Percentiles rank a stretch among this genome's conserved stretches.
Conservation (phyloP, 305 asterid species). For the Solanum aculeatissimum region DNA sequence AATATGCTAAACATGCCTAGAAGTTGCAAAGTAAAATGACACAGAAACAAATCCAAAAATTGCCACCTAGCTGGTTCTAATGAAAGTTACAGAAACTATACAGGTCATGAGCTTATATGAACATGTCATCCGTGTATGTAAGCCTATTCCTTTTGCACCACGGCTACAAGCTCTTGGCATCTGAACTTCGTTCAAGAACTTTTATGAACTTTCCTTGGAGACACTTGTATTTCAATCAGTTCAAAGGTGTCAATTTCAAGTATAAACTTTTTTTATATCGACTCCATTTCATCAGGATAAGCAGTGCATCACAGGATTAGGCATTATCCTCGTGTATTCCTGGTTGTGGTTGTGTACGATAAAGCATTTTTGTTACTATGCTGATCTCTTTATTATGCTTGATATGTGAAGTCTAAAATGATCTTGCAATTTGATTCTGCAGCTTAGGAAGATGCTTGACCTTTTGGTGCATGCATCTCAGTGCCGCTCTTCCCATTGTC, state of each 20-base stretch:
- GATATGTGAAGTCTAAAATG: conserved; percentile 6
- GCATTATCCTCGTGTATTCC: not conserved
- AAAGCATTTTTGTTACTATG: not conserved
- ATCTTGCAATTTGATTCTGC: conserved; percentile 22
- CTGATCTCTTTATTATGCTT: not conserved
- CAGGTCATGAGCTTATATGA: not conserved
- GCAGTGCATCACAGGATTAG: not conserved
- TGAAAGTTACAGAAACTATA: not conserved
- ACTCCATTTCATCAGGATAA: not conserved
- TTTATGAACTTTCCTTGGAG: not conserved
- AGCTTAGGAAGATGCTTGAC: conserved; percentile 95
- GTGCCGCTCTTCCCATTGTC: conserved; percentile 71
- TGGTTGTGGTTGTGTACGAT: not conserved
- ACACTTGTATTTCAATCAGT: not conserved
- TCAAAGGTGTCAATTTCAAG: not conserved
- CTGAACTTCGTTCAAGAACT: not conserved
- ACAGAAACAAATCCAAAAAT: not conserved
- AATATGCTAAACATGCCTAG: not conserved
- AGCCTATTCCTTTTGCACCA: not conserved
- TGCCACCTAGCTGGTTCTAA: not conserved
- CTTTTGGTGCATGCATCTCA: conserved; percentile 96
- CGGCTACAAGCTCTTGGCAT: not conserved
- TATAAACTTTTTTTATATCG: not conserved
- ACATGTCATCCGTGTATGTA: not conserved
- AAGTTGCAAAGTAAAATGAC: not conserved